Percentiles rank a stretch among this genome's conserved stretches.
Conservation (phyloP, 805 yeast genomes). For the Wickerhamomyces strasburgensis region DNA sequence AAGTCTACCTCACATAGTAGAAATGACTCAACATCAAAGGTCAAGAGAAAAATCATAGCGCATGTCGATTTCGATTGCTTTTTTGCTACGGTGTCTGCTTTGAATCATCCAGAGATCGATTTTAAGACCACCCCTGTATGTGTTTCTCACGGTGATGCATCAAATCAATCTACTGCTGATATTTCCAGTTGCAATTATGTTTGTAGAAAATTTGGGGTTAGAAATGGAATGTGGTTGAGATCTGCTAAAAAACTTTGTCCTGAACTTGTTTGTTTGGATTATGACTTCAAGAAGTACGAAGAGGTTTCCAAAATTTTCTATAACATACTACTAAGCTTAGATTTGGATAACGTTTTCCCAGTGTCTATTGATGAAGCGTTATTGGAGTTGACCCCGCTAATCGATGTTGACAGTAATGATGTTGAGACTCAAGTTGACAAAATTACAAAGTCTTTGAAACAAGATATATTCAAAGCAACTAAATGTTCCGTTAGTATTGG, state of each 20-base stretch:
- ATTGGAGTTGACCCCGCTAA: slow-evolving; percentile 49
- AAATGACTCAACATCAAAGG: neutral
- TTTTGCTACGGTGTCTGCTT: slow-evolving; percentile 80
- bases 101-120: slow-evolving; percentile 48
- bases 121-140: slow-evolving; percentile 51
- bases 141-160: slow-evolving; percentile 43
- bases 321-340: slow-evolving; percentile 43
- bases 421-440: slow-evolving; percentile 22
- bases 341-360: slow-evolving; percentile 46
- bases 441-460: slow-evolving; percentile 28
- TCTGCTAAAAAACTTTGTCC: slow-evolving; percentile 66
- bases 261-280: slow-evolving; percentile 53
- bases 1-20: slow-evolving; percentile 12
- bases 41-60: slow-evolving; percentile 44
- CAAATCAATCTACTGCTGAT: slow-evolving; percentile 52
- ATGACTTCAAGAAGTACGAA: slow-evolving; percentile 74
- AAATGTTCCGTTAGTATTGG: slow-evolving; percentile 78
- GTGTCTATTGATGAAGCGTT: slow-evolving; percentile 91
- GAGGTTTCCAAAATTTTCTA: slow-evolving; percentile 60
- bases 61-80: slow-evolving; percentile 95
- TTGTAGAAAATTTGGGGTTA: slow-evolving; percentile 74
- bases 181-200: slow-evolving; percentile 89
- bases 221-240: slow-evolving; percentile 87
- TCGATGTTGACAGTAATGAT: slow-evolving; percentile 20
- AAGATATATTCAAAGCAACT: slow-evolving; percentile 38